Percentiles rank a stretch among this genome's conserved stretches.
Conservation (phyloP, 2,329 filamentous ascomycete species). For the Aspergillus sp. region DNA sequence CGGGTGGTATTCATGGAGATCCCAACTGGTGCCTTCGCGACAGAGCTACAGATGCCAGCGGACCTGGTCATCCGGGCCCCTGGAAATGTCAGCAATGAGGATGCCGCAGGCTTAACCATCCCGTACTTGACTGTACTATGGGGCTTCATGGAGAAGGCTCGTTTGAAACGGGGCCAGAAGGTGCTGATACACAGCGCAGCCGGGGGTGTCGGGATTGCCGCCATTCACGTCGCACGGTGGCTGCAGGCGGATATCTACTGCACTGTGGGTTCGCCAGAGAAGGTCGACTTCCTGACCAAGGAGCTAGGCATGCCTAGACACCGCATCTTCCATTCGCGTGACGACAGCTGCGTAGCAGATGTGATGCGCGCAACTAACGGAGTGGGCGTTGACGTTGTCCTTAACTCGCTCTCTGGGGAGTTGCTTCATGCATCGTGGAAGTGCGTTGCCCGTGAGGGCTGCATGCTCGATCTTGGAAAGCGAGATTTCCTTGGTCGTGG, state of each 20-base stretch:
- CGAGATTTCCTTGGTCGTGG: neutral
- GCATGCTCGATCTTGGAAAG: neutral
- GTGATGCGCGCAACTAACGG: neutral
- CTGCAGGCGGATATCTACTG: conserved; percentile 25
- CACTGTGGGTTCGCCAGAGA: conserved; percentile 14
- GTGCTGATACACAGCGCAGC: conserved; percentile 28
- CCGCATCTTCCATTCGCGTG: neutral
- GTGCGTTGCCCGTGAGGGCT: neutral
- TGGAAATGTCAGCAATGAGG: conserved; percentile 15
- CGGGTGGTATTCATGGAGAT: conserved; percentile 24
- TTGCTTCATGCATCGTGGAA: neutral
- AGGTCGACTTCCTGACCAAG: neutral
- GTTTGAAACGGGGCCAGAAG: conserved; percentile 24
- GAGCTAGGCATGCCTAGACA: neutral
- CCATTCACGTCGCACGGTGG: conserved; percentile 24
- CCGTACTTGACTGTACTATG: conserved; percentile 22
- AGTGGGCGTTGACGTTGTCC: neutral
- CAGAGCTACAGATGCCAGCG: conserved; percentile 13
- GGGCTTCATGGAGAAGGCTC: conserved; percentile 22
- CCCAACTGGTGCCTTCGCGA: conserved; percentile 7
- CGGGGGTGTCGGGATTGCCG: conserved; percentile 26
- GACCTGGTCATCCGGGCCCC: conserved; percentile 18
- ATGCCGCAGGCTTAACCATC: neutral
- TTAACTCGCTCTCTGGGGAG: neutral
- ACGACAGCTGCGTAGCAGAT: neutral